phyloP scores from a whole-genome alignment of 2,329 filamentous ascomycete genomes.

The Fusarium torulosum region DNA sequence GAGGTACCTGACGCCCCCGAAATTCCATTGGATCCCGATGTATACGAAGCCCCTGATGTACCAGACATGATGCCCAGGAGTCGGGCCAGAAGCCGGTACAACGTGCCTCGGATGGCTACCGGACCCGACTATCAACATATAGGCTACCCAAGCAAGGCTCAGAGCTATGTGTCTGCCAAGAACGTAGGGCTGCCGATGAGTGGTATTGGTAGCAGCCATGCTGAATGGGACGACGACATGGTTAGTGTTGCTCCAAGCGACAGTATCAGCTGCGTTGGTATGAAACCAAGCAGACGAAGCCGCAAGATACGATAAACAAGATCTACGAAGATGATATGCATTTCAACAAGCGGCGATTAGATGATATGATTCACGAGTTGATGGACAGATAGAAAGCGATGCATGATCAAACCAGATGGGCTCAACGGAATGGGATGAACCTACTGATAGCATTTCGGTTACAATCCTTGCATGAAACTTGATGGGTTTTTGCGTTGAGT shows the following conservation, averaged over 20 bases:
- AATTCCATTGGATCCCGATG: conserved; percentile 33
- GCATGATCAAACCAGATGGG: conserved; percentile 4
- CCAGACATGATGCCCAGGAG: conserved; percentile 49
- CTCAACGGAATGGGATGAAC: conserved; percentile 14
- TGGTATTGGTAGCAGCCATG: conserved; percentile 56
- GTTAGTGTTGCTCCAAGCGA: conserved; percentile 70
- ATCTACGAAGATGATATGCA: conserved; percentile 13
- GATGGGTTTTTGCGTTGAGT: conserved; percentile 5
- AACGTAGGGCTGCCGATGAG: conserved; percentile 58
- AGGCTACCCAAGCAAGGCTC: conserved; percentile 42
- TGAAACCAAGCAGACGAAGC: conserved; percentile 47
- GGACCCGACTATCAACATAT: conserved; percentile 34
- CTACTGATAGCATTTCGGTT: conserved; percentile 18
- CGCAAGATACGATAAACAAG: conserved; percentile 42
- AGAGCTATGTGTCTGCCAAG: conserved; percentile 50
- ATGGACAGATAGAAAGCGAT: conserved; percentile 26
- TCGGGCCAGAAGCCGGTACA: conserved; percentile 48
- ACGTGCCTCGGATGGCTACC: conserved; percentile 36
- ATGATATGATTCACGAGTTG: conserved; percentile 32
- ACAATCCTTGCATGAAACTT: conserved; percentile 1
- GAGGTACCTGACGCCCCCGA: conserved; percentile 38
- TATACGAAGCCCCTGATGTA: conserved; percentile 31
- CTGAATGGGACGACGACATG: conserved; percentile 61
- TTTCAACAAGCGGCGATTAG: conserved; percentile 21
- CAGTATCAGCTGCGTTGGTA: conserved; percentile 72